Evolutionary conservation across 106 monocot genomes (phyloP), one percentile per base, ranked within the genome.

Genomic region (Iris macrosiphon): DNA sequence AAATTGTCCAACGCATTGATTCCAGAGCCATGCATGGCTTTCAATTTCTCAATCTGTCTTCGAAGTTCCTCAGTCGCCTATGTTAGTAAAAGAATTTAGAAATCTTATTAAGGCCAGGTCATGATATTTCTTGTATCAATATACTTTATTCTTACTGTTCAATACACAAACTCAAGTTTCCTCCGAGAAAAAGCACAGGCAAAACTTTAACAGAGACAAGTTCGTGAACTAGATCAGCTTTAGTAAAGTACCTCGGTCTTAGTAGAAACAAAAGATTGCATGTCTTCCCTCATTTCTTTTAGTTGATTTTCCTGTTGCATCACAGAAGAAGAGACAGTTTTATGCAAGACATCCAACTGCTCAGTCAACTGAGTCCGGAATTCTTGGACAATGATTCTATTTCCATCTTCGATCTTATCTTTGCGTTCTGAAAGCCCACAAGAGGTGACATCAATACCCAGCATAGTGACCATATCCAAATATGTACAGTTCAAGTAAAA

Each of bases 201-300:
- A 79, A 65, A 39, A 75, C 41, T 61, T 92, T 92, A 41, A 76
- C 73, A 60, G 82, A 83, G 14, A 92, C 79, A 67, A 92, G 87
- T 14, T 65, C 64, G 58, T 83, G 72, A 82, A 92, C n/a, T n/a
- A n/a, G n/a, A n/a, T n/a, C n/a, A n/a, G n/a, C n/a, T n/a, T n/a
- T n/a, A n/a, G n/a, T n/a, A 32, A 67, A 14, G 40, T 68, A 77
- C 96, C 86, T 86, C 73, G 45, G 77, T 34, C 64, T 98, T 98
- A 37, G 83, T 78, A 60, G 83, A 87, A 7, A 98, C 82, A 67
- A 98, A 98, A 18, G 73, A 70, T 61, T 87, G 76, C 90, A 98
- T 98, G 45, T 98, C 90, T 45, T 86, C 77, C 67, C 87, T 90
- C 86, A 98, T 86, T 75, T 91, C 90, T 58, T 78, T 83, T 44